Evolutionary conservation across 208 protist genomes (phyloP), one percentile per base, ranked within the genome.

Genomic region (Strigomonas galati): DNA sequence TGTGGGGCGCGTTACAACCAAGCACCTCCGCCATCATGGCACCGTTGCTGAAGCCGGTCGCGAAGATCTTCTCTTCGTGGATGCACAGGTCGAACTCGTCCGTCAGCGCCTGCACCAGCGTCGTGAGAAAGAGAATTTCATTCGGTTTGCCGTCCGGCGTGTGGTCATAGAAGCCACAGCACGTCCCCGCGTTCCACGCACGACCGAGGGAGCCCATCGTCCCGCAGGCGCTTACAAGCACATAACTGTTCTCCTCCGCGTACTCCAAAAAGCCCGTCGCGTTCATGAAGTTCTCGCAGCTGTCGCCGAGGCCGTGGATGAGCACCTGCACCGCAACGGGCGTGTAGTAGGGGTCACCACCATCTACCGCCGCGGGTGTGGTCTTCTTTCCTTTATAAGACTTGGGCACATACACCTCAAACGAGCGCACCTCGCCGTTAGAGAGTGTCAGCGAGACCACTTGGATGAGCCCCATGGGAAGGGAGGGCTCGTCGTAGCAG

Each of bases 21-120:
- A 93, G 69, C 60, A 85, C 80, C 68, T 93, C 73, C 21, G 78
- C 46, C 40, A 91, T 66, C 84, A 93, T 93, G 14, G 82, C 87
- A 4, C 87, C 87, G 58, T 93, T 93, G 74, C 87, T 93, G 72
- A 91, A 91, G 19, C 87, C 87, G 6, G 81, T 78, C 5, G 84
- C 76, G 69, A 84, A 79, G 12, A 86, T 67, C 57, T 79, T 84
- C 12, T 35, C 51, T 7, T 40, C 19, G 60, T 92, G 69, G 19
- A 91, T 63, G 62, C 79, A 84, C 7, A 79, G 9, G 21, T 9
- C 9, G 26, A 31, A 6, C 17, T 54, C 31, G n/a, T 62, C 30
- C 19, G 49, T 52, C 40, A 82, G 55, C 2, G 67, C 56, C 2
- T 63, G 17, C n/a, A 91, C 69, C 14, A 89, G 61, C 17, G 62